Percentiles rank a stretch among this genome's conserved stretches.
phyloP scores from a whole-genome alignment of 352 stramenopile genomes.

The Phytophthora brassicae region DNA sequence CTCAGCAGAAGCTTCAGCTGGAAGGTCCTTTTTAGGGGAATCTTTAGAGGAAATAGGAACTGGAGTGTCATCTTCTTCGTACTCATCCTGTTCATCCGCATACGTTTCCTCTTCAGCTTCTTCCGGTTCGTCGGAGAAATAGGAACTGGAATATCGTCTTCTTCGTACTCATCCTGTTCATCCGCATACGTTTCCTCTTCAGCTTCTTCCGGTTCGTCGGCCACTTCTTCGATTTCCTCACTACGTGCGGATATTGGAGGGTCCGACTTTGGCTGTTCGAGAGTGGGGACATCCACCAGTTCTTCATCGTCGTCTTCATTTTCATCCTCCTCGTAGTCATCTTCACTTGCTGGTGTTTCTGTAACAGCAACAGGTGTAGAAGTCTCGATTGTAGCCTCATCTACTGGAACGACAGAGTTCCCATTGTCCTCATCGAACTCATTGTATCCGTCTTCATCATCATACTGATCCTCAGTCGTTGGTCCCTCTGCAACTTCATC shows the following conservation, averaged over 20 bases:
- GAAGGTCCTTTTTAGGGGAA: neutral
- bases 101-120: conserved; percentile 24
- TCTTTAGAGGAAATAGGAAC: neutral
- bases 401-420: neutral
- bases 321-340: conserved; percentile 61
- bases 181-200: conserved; percentile 37
- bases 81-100: conserved; percentile 41
- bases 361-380: neutral
- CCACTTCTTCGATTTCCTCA: conserved; percentile 24
- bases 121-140: conserved; percentile 10
- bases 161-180: conserved; percentile 44
- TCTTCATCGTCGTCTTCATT: conserved; percentile 36
- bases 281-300: conserved; percentile 2
- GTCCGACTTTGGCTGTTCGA: neutral
- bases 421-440: conserved; percentile 45
- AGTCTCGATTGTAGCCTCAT: neutral
- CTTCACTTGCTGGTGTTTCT: conserved; percentile 19
- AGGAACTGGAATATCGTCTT: conserved; percentile 24
- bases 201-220: conserved; percentile 9
- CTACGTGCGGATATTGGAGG: conserved; percentile 17
- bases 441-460: conserved; percentile 49
- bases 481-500: conserved; percentile 8
- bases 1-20: conserved; percentile 8
- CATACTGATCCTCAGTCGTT: conserved; percentile 28
- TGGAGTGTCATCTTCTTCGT: conserved; percentile 40